phyloP scores from a whole-genome alignment of 352 stramenopile species.

The Phytopythium delawarense region DNA sequence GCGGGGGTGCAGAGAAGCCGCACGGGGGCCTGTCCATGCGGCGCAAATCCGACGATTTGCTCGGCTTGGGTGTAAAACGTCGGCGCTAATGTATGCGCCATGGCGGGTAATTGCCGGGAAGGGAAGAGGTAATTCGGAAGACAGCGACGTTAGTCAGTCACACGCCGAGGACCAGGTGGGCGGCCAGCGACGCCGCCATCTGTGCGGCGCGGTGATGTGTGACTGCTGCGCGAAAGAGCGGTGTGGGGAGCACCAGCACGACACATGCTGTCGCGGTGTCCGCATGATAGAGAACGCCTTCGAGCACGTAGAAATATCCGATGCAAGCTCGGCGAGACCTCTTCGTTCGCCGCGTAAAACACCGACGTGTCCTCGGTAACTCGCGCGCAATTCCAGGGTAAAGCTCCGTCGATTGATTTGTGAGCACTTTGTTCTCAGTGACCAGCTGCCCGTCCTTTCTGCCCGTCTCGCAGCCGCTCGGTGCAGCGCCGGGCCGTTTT shows the following conservation, averaged over 20 bases:
- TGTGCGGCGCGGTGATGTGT: background rate
- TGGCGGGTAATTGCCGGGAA: background rate
- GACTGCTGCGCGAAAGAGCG: background rate
- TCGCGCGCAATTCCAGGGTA: background rate
- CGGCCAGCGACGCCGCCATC: background rate
- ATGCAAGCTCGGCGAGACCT: no score
- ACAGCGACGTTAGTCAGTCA: background rate
- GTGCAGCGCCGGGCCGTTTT: background rate
- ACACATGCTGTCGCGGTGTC: no score
- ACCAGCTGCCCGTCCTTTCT: conserved; percentile 3
- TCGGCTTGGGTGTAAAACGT: background rate
- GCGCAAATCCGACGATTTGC: background rate
- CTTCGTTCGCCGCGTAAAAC: no score
- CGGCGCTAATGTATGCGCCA: background rate
- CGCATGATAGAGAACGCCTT: no score
- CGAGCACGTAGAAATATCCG: no score
- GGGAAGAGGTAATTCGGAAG: background rate
- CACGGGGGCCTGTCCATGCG: background rate
- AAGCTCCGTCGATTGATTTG: background rate
- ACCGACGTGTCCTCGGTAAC: background rate
- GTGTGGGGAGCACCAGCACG: background rate
- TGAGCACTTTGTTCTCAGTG: conserved; percentile 2
- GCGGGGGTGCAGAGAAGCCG: background rate
- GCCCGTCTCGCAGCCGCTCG: conserved; percentile 1
- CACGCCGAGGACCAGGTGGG: background rate